Percentiles rank a stretch among this genome's conserved stretches.
Evolutionary conservation across 176 grass and related monocot genomes (phyloP).

Genomic region (Paspalum vaginatum): DNA sequence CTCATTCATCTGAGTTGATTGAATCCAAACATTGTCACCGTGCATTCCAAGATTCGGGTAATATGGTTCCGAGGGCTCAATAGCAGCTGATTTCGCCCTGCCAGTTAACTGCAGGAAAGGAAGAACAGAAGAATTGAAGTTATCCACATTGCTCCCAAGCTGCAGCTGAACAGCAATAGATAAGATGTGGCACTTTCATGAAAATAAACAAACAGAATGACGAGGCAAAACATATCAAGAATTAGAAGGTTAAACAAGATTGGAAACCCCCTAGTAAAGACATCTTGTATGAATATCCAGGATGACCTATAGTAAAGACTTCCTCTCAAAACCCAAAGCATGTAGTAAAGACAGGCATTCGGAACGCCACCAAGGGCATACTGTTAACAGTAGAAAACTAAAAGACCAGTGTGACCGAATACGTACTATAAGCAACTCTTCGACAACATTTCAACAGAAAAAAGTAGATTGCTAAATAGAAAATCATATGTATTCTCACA

Average conservation of each 20-base stretch:
- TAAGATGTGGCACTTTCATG: constrained; percentile 20
- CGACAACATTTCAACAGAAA: constrained; percentile 28
- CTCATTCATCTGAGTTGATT: constrained; percentile 23
- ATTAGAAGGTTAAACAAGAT: constrained; percentile 15
- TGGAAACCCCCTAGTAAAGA: not conserved
- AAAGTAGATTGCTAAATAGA: constrained; percentile 21
- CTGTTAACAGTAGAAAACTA: not conserved
- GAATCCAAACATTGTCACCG: constrained; percentile 12
- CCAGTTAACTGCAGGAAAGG: constrained; percentile 1
- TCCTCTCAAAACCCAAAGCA: constrained; percentile 2
- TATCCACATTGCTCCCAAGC: constrained; percentile 55
- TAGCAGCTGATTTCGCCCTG: constrained; percentile 7
- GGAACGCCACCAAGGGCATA: constrained; percentile 23
- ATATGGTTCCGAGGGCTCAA: not conserved
- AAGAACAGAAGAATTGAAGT: constrained; percentile 39
- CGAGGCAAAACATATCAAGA: not conserved
- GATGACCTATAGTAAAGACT: not conserved
- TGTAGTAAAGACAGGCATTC: not conserved
- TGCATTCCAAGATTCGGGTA: constrained; percentile 23
- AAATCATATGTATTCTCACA: constrained; percentile 21
- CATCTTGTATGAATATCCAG: not conserved
- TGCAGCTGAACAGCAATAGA: constrained; percentile 37
- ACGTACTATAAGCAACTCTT: constrained; percentile 12
- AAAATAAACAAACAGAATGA: constrained; percentile 29
- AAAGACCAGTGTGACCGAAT: constrained; percentile 2